Evolutionary conservation across 768 basidiomycete species (phyloP).

Genomic region (Epithele typhae): DNA sequence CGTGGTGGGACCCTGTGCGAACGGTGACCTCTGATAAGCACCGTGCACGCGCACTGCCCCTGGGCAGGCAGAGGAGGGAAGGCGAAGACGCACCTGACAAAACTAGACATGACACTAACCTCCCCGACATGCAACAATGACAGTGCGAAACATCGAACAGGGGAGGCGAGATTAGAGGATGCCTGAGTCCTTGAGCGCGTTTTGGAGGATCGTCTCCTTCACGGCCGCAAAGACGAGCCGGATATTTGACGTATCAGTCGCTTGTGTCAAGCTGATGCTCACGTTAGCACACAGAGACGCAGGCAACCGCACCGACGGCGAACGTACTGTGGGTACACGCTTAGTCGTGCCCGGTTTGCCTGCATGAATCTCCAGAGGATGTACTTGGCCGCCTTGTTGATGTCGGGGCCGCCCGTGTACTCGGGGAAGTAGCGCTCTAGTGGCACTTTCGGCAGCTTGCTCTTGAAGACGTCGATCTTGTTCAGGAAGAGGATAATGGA

Average conservation of each 20-base stretch:
- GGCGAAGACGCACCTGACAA: constrained; percentile 1
- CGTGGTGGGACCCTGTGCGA: not conserved
- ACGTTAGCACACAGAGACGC: constrained; percentile 1
- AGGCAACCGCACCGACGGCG: not conserved
- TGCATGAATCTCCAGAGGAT: constrained; percentile 96
- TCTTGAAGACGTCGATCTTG: constrained; percentile 76
- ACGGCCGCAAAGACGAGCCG: constrained; percentile 80
- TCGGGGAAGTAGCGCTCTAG: constrained; percentile 82
- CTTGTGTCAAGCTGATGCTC: constrained; percentile 68
- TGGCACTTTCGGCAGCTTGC: constrained; percentile 63
- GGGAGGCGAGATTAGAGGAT: constrained; percentile 41
- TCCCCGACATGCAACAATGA: not conserved
- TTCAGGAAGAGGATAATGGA: constrained; percentile 67
- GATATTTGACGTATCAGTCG: constrained; percentile 85
- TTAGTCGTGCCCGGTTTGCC: constrained; percentile 76
- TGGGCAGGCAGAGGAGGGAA: not conserved
- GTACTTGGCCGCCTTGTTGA: constrained; percentile 93
- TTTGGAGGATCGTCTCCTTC: constrained; percentile 91
- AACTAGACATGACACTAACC: not conserved
- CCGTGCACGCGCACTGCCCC: not conserved
- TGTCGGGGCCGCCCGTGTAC: constrained; percentile 83
- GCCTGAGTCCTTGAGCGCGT: constrained; percentile 81
- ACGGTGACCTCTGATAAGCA: not conserved
- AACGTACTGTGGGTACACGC: constrained; percentile 87
- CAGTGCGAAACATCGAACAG: not conserved